These are phyloP conservation scores for Lenzites betulinus DNA, from an alignment of 768 basidiomycete species.

Conservation along the genomic window DNA sequence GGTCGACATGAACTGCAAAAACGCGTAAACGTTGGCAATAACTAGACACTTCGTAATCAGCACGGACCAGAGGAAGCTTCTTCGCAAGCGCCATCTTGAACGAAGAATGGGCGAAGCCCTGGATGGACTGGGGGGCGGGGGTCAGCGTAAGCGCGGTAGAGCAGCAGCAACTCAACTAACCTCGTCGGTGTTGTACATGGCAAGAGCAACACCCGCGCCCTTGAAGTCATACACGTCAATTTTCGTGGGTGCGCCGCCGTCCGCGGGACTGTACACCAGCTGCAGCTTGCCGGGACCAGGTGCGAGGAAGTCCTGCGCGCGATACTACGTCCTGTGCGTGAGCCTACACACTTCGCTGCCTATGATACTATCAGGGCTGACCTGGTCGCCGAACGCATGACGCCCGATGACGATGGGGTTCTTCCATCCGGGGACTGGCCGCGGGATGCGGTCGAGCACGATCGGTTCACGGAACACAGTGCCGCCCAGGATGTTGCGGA, in stretches of 20 bases:
- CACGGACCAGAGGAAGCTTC: slow-evolving; percentile 70
- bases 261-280: slow-evolving; percentile 82
- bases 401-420: slow-evolving; percentile 97
- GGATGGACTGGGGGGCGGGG: slow-evolving; percentile 66
- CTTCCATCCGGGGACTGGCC: slow-evolving; percentile 94
- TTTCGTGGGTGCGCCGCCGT: slow-evolving; percentile 64
- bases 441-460: slow-evolving; percentile 86
- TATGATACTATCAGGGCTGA: slow-evolving; percentile 31
- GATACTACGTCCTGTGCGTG: slow-evolving; percentile 58
- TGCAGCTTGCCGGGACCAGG: slow-evolving; percentile 94
- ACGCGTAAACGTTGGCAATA: not conserved
- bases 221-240: slow-evolving; percentile 94
- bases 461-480: slow-evolving; percentile 99
- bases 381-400: slow-evolving; percentile 97
- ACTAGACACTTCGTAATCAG: too few relatives aligned
- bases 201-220: slow-evolving; percentile 88
- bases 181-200: slow-evolving; percentile 99
- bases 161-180: slow-evolving; percentile 38
- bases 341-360: not conserved
- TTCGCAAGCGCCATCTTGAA: slow-evolving; percentile 94
- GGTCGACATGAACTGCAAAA: slow-evolving; percentile 85
- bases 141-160: not conserved
- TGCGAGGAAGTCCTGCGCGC: slow-evolving; percentile 89
- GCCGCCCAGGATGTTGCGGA: slow-evolving; percentile 96
- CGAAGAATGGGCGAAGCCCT: slow-evolving; percentile 93